These are phyloP conservation scores for Biscogniauxia sp. DNA, from an alignment of 2,329 filamentous ascomycete species.

Conservation along the genomic window DNA sequence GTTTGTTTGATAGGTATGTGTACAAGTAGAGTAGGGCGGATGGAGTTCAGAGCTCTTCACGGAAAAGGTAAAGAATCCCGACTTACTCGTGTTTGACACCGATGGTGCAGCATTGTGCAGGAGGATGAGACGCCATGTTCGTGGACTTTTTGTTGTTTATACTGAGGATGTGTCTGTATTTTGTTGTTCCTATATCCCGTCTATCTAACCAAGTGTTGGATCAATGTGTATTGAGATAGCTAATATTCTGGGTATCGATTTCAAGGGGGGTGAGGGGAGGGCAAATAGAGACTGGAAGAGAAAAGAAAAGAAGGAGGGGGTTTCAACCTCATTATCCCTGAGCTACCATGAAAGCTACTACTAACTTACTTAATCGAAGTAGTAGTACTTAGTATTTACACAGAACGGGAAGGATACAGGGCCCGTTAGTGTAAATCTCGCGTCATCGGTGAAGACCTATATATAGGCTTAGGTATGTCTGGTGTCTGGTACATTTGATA, in stretches of 20 bases:
- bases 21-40: neutral
- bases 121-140: constrained; percentile 53
- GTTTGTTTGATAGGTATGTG: too few species aligned
- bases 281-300: neutral
- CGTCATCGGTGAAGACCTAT: too few species aligned
- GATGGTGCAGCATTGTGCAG: constrained; percentile 50
- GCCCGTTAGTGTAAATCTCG: too few species aligned
- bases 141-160: neutral
- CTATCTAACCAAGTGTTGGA: neutral
- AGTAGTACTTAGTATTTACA: neutral
- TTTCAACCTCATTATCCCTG: neutral
- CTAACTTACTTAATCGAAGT: too few species aligned
- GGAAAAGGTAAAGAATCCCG: neutral
- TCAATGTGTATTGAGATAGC: too few species aligned
- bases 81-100: constrained; percentile 55
- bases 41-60: neutral
- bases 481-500: too few species aligned
- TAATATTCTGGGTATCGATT: neutral
- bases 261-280: neutral
- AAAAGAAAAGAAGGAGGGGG: neutral
- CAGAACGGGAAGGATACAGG: neutral
- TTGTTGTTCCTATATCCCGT: neutral
- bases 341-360: neutral
- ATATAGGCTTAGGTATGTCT: too few species aligned
- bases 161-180: neutral